Evolutionary conservation across 805 yeast genomes (phyloP).

Genomic region (Priceomyces haplophilus): DNA sequence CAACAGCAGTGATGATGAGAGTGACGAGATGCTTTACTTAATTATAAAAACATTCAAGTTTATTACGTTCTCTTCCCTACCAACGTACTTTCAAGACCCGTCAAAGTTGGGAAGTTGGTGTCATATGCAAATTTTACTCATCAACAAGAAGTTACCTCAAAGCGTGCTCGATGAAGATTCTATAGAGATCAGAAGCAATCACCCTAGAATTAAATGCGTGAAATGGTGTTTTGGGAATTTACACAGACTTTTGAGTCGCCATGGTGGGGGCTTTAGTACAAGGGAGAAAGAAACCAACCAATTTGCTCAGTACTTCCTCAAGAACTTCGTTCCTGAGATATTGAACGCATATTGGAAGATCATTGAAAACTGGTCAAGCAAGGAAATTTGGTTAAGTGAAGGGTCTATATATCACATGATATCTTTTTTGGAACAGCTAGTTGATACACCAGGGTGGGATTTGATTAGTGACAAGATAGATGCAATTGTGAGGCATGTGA

Average conservation of each 20-base stretch:
- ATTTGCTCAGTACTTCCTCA: slow-evolving; percentile 32
- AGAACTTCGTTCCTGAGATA: slow-evolving; percentile 41
- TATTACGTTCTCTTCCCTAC: slow-evolving; percentile 36
- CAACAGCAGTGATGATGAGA: slow-evolving; percentile 15
- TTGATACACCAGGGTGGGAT: slow-evolving; percentile 38
- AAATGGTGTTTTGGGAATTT: slow-evolving; percentile 47
- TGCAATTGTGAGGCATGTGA: slow-evolving; percentile 38
- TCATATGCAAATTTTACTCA: slow-evolving; percentile 34
- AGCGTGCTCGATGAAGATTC: slow-evolving; percentile 30
- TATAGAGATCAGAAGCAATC: slow-evolving; percentile 26
- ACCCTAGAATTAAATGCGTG: slow-evolving; percentile 43
- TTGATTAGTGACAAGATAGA: slow-evolving; percentile 38
- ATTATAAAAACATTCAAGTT: slow-evolving; percentile 41
- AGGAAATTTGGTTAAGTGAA: slow-evolving; percentile 39
- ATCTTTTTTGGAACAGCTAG: slow-evolving; percentile 40
- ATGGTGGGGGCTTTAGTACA: slow-evolving; percentile 42
- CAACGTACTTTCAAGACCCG: slow-evolving; percentile 35
- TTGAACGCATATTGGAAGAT: slow-evolving; percentile 41
- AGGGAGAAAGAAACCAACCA: slow-evolving; percentile 23
- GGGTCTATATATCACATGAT: slow-evolving; percentile 41
- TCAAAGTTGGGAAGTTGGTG: slow-evolving; percentile 41
- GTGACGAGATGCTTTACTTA: slow-evolving; percentile 38
- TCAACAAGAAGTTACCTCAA: slow-evolving; percentile 38
- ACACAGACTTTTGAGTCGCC: slow-evolving; percentile 39
- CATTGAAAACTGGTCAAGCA: slow-evolving; percentile 40